Evolutionary conservation across 2,329 filamentous ascomycete genomes (phyloP), one percentile per base, ranked within the genome.

Genomic region (Mariannaea elegans): DNA sequence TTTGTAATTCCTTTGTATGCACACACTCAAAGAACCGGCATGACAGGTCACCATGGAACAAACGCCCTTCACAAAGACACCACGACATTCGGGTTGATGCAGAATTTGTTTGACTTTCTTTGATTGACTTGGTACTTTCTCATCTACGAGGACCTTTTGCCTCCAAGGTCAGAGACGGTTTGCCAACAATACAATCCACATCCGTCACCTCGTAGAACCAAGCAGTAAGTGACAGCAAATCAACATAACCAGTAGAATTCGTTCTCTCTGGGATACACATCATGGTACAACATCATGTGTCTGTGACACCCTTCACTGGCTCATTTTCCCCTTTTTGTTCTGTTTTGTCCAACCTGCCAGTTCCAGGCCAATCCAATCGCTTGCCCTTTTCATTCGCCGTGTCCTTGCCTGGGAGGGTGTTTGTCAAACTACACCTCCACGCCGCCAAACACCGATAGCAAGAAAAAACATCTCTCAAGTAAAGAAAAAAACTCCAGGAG

Each of bases 401-500:
- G 36, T 19, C 32, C 51, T 32, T 27, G 44, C 49, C 47, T 34
- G 48, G 24, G 32, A 59, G 58, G 5, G 56, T 49, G 56, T 58
- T 45, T 61, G 59, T 48, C 38, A 41, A 32, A 50, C 48, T 58
- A 56, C 56, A 18, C 51, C 57, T 54, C 48, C 54, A 46, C 42
- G 34, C 59, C 47, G 18, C 8, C 27, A 31, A 16, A 24, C 38
- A 19, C 18, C 12, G 24, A 24, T 34, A 55, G 54, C 38, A 21
- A 18, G 53, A 57, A 51, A 61, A 44, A 48, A 48, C 59, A 52
- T n/a, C n/a, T n/a, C n/a, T n/a, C n/a, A n/a, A n/a, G n/a, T n/a
- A 45, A 61, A 59, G 53, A 57, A 58, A 56, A 59, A 59, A 68
- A 68, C 67, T 67, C 67, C 65, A 60, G 58, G 51, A 56, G 55